Conservation (phyloP, 352 stramenopile genomes). For the Pythium dissotocum region DNA sequence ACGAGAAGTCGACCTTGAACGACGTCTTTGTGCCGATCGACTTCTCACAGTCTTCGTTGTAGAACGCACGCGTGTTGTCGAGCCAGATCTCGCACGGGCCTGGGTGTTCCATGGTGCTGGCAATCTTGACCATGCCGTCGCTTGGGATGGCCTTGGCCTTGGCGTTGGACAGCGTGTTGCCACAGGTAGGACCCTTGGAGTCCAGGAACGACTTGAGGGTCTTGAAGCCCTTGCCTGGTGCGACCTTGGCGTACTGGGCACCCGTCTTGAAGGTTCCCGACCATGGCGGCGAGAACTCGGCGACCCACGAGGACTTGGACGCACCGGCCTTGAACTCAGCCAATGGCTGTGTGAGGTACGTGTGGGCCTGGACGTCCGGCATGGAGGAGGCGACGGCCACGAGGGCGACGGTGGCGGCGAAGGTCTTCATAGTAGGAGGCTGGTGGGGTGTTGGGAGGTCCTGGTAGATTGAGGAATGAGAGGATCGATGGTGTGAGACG, state of each 20-base stretch:
- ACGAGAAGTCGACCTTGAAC: constrained; percentile 21
- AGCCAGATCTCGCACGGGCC: constrained; percentile 21
- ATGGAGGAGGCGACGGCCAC: constrained; percentile 1
- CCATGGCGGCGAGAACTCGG: constrained; percentile 14
- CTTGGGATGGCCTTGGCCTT: constrained; percentile 19
- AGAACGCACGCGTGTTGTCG: constrained; percentile 14
- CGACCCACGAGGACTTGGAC: constrained; percentile 14
- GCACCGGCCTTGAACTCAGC: constrained; percentile 15
- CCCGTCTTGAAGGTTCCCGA: constrained; percentile 14
- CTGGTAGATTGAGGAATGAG: not conserved
- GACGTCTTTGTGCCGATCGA: not conserved
- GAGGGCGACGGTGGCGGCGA: not conserved
- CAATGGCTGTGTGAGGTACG: constrained; percentile 10
- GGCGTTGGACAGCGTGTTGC: constrained; percentile 20
- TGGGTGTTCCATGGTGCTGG: constrained; percentile 4
- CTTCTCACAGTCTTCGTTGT: constrained; percentile 23
- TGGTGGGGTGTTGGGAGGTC: not conserved
- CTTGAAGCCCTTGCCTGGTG: constrained; percentile 11
- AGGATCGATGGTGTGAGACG: not conserved
- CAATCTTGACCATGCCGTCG: constrained; percentile 11
- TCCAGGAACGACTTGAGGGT: constrained; percentile 25
- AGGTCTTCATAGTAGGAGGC: not conserved
- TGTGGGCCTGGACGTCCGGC: constrained; percentile 7
- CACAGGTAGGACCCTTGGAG: constrained; percentile 14
- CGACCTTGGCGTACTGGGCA: constrained; percentile 7